A percentile compares a stretch with the other conserved stretches of the same genome.
phyloP scores from a whole-genome alignment of 345 rosid genomes.

The Rhizophora mangle region DNA sequence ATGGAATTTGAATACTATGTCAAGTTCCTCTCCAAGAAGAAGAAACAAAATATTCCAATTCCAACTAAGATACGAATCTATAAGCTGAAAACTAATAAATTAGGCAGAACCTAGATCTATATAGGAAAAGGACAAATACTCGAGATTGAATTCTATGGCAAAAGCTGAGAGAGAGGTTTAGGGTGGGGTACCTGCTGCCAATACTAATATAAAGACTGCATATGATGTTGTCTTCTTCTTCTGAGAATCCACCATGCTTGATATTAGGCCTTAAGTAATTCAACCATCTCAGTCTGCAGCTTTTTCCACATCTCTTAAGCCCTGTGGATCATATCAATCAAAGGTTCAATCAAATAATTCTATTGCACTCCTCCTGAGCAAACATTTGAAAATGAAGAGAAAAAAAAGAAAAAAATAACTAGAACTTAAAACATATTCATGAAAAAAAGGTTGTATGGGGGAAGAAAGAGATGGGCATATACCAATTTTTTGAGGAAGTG shows the following conservation, averaged over 20 bases:
- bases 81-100: background rate
- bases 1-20: slow-evolving; percentile 2
- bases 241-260: slow-evolving; percentile 97
- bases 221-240: slow-evolving; percentile 95
- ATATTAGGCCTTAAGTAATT: slow-evolving; percentile 94
- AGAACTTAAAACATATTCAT: background rate
- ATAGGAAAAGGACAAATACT: slow-evolving; percentile 38
- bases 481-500: slow-evolving; percentile 97
- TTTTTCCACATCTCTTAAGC: slow-evolving; percentile 94
- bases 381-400: background rate
- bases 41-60: slow-evolving; percentile 12
- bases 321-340: slow-evolving; percentile 37
- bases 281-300: slow-evolving; percentile 96
- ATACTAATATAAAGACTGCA: slow-evolving; percentile 96
- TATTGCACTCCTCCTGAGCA: background rate
- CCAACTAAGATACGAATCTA: background rate
- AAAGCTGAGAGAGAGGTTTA: slow-evolving; percentile 12
- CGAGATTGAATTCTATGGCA: background rate
- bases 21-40: slow-evolving; percentile 12
- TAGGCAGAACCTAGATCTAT: slow-evolving; percentile 33
- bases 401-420: background rate
- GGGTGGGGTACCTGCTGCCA: slow-evolving; percentile 71
- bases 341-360: slow-evolving; percentile 9
- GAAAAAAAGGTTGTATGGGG: background rate
- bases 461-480: slow-evolving; percentile 3